These are phyloP conservation scores for Ilyonectria robusta DNA, from an alignment of 2,329 filamentous ascomycete species.

Conservation along the genomic window DNA sequence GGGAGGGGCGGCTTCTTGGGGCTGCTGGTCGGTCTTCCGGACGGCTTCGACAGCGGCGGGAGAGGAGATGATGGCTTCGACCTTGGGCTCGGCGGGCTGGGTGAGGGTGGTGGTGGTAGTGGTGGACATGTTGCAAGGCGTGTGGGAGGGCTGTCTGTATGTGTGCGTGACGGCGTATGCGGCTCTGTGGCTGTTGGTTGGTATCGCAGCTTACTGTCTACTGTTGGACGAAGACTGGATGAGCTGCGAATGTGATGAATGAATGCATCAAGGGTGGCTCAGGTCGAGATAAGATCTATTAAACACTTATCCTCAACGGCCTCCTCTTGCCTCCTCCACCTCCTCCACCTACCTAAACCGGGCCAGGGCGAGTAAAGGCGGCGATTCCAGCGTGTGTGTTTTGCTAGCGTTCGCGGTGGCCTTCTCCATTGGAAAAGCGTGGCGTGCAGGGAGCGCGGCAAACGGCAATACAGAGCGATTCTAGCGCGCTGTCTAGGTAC, in stretches of 20 bases:
- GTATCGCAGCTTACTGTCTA: background rate
- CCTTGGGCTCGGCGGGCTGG: slow-evolving; percentile 20
- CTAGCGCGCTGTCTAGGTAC: background rate
- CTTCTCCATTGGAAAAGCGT: slow-evolving; percentile 9
- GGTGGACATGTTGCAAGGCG: slow-evolving; percentile 7
- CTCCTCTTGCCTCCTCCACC: background rate
- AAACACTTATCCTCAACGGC: background rate
- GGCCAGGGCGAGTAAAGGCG: too few relatives aligned
- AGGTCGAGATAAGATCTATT: slow-evolving; percentile 18
- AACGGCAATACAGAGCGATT: background rate
- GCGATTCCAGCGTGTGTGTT: background rate
- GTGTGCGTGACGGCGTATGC: background rate
- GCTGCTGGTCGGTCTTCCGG: background rate
- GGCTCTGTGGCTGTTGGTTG: background rate
- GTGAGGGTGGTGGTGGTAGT: slow-evolving; percentile 12
- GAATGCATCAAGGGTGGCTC: background rate
- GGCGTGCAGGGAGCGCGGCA: background rate
- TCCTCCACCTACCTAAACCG: slow-evolving; percentile 19
- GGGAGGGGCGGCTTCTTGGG: background rate
- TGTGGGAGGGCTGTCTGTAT: background rate
- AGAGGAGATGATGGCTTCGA: slow-evolving; percentile 5
- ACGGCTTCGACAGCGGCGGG: slow-evolving; percentile 2
- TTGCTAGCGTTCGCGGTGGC: slow-evolving; percentile 17
- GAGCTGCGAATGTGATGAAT: background rate
- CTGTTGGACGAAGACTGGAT: background rate